These are phyloP conservation scores for Saccharum hybrid DNA, from an alignment of 202 grass and related monocot genomes.

Conservation along the genomic window DNA sequence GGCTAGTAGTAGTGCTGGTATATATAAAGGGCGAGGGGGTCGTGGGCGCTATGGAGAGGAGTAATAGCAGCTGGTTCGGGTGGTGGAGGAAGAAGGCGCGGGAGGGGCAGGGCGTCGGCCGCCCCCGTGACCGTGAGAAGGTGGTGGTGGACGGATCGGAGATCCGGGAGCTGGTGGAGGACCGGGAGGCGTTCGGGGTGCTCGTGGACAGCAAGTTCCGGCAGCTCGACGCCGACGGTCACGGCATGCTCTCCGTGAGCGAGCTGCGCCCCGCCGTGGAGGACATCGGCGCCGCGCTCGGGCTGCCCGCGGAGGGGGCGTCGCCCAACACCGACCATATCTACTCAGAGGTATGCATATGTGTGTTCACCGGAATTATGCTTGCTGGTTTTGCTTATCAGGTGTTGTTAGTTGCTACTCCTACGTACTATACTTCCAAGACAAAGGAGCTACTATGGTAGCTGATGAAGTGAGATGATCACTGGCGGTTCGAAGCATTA, in stretches of 20 bases:
- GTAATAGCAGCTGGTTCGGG: constrained; percentile 46
- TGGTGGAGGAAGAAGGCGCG: constrained; percentile 41
- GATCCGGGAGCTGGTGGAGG: constrained; percentile 80
- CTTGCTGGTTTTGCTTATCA: not conserved
- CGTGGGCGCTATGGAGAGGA: constrained; percentile 37
- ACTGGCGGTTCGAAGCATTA: not conserved
- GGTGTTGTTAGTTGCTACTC: not conserved
- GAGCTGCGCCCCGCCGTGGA: constrained; percentile 78
- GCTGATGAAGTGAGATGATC: not conserved
- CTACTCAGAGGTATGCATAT: constrained; percentile 65
- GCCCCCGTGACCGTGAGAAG: constrained; percentile 10
- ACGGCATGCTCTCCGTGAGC: constrained; percentile 64
- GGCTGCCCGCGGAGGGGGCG: constrained; percentile 55
- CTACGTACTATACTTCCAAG: too few species aligned
- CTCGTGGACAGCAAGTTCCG: constrained; percentile 74
- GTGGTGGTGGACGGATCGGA: constrained; percentile 77
- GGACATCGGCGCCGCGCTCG: constrained; percentile 72
- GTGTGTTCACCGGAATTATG: not conserved
- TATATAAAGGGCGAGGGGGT: not conserved
- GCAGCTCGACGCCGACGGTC: constrained; percentile 61
- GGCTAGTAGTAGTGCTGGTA: too few species aligned
- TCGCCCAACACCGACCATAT: constrained; percentile 63
- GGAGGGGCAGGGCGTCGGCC: not conserved
- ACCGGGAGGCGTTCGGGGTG: constrained; percentile 72
- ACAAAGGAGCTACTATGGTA: not conserved